Base-by-base conservation (phyloP, 2,329 filamentous ascomycete species). In the Metarhizium rileyi region DNA sequence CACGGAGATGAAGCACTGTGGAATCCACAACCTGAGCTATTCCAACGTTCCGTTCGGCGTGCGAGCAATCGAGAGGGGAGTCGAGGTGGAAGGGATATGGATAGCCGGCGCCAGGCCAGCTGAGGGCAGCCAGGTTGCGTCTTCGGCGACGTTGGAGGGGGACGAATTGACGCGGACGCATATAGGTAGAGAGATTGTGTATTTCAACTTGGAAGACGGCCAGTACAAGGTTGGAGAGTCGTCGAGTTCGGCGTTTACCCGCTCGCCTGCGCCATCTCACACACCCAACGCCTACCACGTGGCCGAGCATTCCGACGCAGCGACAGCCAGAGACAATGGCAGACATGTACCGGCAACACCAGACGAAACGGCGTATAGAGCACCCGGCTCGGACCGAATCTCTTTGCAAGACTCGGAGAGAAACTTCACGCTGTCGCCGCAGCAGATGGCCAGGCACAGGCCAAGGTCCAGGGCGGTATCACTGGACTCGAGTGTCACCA, bases 11-110 rank as follows among this genome's bases (percentile, higher is more conserved):
- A 76, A 66, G 53, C 77, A 67, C 63, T 81, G 71, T 53, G 80
- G 73, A 59, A 72, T 80, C 44, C 55, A 64, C 5, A 52, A 58
- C 18, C 46, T 63, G 47, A 60, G 63, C 26, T 52, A 58, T 18
- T 72, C 79, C 46, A 83, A 87, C 9, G 80, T 94, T 33, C 90
- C 89, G 0, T 96, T 96, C 60, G 90, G 91, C 20, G 80, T 93
- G 48, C 82, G 86, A 57, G 90, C 90, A 6, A 80, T 96, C 44
- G 84, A 95, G 63, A 86, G 80, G 57, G 90, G 90, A 5, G 74
- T 94, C 41, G 80, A 91, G 62, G 80, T 95, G 7, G 87, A 95
- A 55, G 90, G 89, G 4, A 90, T 96, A 46, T 89, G 86, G 83
- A 80, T 86, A 46, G 83, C 81, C 23, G 70, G 72, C 47, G 72